Evolutionary conservation across 257 asterid species (phyloP).

Genomic region (Fraxinus americana): DNA sequence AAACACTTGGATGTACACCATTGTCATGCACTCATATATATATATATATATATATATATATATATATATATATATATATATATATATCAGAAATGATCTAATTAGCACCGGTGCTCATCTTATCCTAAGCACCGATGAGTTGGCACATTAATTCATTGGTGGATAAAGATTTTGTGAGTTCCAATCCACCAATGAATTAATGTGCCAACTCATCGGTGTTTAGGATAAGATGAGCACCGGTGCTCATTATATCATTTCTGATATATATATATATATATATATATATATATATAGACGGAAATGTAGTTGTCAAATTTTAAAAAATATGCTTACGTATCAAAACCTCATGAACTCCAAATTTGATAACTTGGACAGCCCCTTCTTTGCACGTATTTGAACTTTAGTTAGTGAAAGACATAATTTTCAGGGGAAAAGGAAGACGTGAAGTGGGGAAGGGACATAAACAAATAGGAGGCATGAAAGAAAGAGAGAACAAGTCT

Average conservation of each 20-base stretch:
- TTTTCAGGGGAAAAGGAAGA: background rate
- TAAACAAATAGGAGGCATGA: background rate
- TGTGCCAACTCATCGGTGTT: too few relatives aligned
- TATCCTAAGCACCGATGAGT: too few relatives aligned
- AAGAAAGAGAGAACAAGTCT: background rate
- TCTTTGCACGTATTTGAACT: background rate
- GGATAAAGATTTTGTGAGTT: too few relatives aligned
- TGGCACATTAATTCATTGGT: too few relatives aligned
- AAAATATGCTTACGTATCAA: background rate
- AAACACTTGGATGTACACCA: background rate
- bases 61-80: background rate
- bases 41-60: too few relatives aligned
- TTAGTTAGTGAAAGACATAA: background rate
- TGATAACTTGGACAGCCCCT: background rate
- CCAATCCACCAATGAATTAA: too few relatives aligned
- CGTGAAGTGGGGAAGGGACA: background rate
- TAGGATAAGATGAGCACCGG: too few relatives aligned
- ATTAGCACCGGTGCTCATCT: too few relatives aligned
- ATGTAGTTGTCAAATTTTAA: background rate
- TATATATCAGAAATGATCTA: too few relatives aligned
- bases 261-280: background rate
- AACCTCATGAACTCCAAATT: background rate
- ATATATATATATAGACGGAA: background rate
- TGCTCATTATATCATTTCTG: too few relatives aligned
- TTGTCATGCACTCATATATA: background rate